These are phyloP conservation scores for Skeletonema marinoi DNA, from an alignment of 108 stramenopile species.

Conservation along the genomic window DNA sequence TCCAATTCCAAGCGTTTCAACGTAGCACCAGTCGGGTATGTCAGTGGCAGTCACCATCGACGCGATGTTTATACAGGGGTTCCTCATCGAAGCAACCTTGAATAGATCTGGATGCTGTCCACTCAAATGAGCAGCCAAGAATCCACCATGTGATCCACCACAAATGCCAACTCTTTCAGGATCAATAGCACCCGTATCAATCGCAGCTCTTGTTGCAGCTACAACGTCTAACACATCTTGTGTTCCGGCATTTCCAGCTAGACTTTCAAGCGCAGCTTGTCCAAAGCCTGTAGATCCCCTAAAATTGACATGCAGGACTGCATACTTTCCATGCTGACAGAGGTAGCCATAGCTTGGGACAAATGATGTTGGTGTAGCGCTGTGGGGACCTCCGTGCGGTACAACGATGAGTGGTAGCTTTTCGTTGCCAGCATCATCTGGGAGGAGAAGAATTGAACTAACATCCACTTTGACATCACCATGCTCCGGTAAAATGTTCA, in stretches of 20 bases:
- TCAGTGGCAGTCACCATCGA: conserved; percentile 88
- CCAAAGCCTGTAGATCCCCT: conserved; percentile 88
- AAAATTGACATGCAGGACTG: conserved; percentile 86
- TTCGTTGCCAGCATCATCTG: conserved; percentile 31
- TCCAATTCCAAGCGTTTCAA: conserved; percentile 74
- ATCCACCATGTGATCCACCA: conserved; percentile 88
- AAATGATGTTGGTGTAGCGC: conserved; percentile 58
- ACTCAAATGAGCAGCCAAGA: background rate
- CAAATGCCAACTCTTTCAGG: conserved; percentile 66
- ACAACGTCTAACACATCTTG: conserved; percentile 83
- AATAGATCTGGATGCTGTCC: background rate
- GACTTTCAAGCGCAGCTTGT: conserved; percentile 61
- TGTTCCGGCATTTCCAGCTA: conserved; percentile 66
- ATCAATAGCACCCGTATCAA: conserved; percentile 54
- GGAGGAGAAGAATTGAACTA: conserved; percentile 61
- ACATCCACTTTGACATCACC: conserved; percentile 49
- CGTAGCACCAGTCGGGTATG: conserved; percentile 94
- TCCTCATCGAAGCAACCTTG: conserved; percentile 58
- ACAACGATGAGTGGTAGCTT: conserved; percentile 78
- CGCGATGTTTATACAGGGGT: conserved; percentile 93
- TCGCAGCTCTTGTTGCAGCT: conserved; percentile 49
- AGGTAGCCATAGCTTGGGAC: conserved; percentile 70
- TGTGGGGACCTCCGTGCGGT: conserved; percentile 84
- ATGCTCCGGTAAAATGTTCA: conserved; percentile 47
- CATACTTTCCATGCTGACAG: conserved; percentile 63